Base-by-base conservation (phyloP, 176 grass and related monocot genomes). In the Neostapfia colusana region DNA sequence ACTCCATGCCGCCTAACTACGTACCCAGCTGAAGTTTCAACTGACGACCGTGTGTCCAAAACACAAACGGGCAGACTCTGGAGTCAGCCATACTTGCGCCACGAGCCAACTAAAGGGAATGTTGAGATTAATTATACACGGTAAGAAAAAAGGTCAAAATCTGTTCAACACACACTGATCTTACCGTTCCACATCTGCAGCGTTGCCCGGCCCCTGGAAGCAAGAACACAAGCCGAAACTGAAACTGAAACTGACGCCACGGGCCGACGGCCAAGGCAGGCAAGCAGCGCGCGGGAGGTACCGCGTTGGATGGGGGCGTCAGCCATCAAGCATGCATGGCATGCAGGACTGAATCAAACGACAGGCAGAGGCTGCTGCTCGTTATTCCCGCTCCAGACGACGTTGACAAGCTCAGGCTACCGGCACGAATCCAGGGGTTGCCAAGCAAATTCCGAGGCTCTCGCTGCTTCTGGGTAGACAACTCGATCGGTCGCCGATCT, bases 21-120 rank as follows among this genome's bases (percentile, higher is more conserved):
- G n/a, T n/a, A 23, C 7, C 10, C 4, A 34, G 10, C 3, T 20
- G 61, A 74, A 69, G 24, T 53, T 67, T 54, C 53, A 44, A 9
- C 57, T 37, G 68, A 45, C 68, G 68, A 45, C 68, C 73, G 28
- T 82, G 66, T 87, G 66, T 65, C 60, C 60, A 13, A 28, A 42
- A 82, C 73, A 62, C 35, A 44, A 54, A 27, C 17, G 25, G 34
- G 58, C 24, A 27, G 16, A 39, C 38, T 53, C 50, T 21, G 61
- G 67, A 73, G 59, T 83, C 79, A 83, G 79, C 31, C 31, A 31
- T 31, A 31, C 14, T 26, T 23, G 56, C 36, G 66, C 51, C 55
- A 45, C 51, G 67, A 17, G 64, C 23, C 18, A 65, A 67, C 26
- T 16, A 63, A 24, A 27, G 27, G 5, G 65, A 23, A 11, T 26